These are phyloP conservation scores for Chytriomyces hyalinus DNA, from an alignment of 192 early-diverging fungal species.

Conservation along the genomic window DNA sequence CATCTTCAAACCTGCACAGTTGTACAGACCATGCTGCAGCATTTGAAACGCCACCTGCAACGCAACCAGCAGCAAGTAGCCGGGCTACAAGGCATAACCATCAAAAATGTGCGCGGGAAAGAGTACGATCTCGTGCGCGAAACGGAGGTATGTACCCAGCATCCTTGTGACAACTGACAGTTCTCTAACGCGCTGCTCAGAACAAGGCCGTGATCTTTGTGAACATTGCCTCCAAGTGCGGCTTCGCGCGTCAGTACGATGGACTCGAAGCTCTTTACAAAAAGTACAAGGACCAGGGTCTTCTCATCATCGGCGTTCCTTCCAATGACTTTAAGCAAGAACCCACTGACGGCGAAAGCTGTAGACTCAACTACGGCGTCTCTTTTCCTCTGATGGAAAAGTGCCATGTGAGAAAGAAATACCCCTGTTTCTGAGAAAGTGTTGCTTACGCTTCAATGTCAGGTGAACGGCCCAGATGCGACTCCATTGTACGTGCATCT, in stretches of 20 bases:
- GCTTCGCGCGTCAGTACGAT: slow-evolving; percentile 74
- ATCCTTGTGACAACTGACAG: neutral
- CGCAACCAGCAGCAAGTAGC: too few relatives aligned
- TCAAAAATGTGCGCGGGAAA: neutral
- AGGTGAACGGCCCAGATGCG: slow-evolving; percentile 53
- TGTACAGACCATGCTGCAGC: too few relatives aligned
- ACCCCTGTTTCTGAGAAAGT: too few relatives aligned
- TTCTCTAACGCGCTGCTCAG: slow-evolving; percentile 24
- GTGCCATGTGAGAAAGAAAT: slow-evolving; percentile 63
- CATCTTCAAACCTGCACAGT: too few relatives aligned
- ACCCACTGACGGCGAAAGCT: slow-evolving; percentile 46
- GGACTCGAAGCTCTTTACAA: slow-evolving; percentile 53
- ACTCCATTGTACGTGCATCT: slow-evolving; percentile 48
- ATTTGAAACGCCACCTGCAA: too few relatives aligned
- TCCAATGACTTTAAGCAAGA: slow-evolving; percentile 80
- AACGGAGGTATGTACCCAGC: neutral
- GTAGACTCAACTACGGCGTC: slow-evolving; percentile 76
- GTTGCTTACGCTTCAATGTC: neutral
- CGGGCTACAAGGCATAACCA: too few relatives aligned
- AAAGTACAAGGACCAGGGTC: slow-evolving; percentile 63
- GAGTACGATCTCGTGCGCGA: neutral
- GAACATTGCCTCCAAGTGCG: slow-evolving; percentile 91
- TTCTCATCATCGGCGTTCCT: slow-evolving; percentile 86
- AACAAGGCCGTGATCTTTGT: slow-evolving; percentile 84
- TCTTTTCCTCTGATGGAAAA: slow-evolving; percentile 89